Evolutionary conservation across 108 stramenopile species (phyloP).

Genomic region (Asterionellopsis glacialis): DNA sequence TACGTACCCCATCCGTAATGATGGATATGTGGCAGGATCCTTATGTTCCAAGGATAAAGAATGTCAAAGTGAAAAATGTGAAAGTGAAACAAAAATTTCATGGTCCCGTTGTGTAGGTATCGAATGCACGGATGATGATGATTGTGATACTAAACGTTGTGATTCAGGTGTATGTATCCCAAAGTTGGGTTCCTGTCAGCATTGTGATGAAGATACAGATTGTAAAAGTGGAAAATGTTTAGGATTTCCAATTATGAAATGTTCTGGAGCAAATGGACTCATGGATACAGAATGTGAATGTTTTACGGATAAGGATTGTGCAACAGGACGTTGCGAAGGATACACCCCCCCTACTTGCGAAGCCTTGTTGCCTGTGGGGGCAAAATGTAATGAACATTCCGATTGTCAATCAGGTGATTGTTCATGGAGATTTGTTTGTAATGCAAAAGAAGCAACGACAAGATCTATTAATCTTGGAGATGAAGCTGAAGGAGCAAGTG

Average conservation of each 20-base stretch:
- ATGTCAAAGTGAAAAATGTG: conserved; percentile 17
- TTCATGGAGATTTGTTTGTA: conserved; percentile 14
- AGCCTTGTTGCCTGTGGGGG: conserved; percentile 9
- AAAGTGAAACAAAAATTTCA: conserved; percentile 8
- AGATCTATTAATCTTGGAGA: too few relatives aligned
- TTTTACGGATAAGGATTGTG: conserved; percentile 6
- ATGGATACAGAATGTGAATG: conserved; percentile 27
- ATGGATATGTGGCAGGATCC: conserved; percentile 10
- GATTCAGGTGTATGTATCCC: conserved; percentile 21
- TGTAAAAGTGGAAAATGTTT: conserved; percentile 10
- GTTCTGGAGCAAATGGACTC: conserved; percentile 8
- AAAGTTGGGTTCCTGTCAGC: conserved; percentile 20
- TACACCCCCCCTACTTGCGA: conserved; percentile 7
- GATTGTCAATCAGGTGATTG: conserved; percentile 17
- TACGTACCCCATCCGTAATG: conserved; percentile 16
- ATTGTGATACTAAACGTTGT: conserved; percentile 26
- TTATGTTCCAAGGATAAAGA: conserved; percentile 17
- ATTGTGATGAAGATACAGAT: conserved; percentile 31
- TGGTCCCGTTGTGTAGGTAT: conserved; percentile 9
- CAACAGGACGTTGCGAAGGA: conserved; percentile 17
- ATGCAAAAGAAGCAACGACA: neutral
- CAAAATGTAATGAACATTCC: conserved; percentile 18
- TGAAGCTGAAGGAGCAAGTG: too few relatives aligned
- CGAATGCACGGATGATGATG: conserved; percentile 16
- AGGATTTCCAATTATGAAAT: conserved; percentile 1